Evolutionary conservation across 345 rosid species (phyloP).

Genomic region (Sonneratia alba): DNA sequence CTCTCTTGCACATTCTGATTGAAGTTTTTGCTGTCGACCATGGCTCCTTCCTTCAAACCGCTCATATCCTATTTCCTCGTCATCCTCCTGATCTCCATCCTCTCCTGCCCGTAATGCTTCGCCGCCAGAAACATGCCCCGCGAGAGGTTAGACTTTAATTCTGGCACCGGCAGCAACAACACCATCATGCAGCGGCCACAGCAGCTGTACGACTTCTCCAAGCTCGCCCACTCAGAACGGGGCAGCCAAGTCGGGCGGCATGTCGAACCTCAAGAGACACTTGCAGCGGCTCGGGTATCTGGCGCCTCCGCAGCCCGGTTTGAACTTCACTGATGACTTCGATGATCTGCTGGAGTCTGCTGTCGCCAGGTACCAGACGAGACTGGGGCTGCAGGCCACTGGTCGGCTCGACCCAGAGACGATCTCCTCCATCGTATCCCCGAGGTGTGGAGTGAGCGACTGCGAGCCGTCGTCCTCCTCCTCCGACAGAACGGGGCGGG

Average conservation of each 20-base stretch:
- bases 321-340: slow-evolving; percentile 41
- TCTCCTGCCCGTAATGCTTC: background rate
- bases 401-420: slow-evolving; percentile 61
- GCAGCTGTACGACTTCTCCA: slow-evolving; percentile 47
- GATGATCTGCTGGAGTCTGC: slow-evolving; percentile 46
- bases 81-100: background rate
- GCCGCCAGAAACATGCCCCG: background rate
- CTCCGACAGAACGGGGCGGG: no score
- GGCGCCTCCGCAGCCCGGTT: slow-evolving; percentile 5
- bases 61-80: background rate
- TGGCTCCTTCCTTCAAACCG: background rate
- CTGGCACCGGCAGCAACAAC: no score
- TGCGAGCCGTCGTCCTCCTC: background rate
- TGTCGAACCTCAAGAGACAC: slow-evolving; percentile 74
- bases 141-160: background rate
- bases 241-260: slow-evolving; percentile 62
- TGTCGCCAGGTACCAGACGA: slow-evolving; percentile 42
- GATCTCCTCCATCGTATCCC: slow-evolving; percentile 42
- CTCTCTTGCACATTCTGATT: no score
- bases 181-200: slow-evolving; percentile 18
- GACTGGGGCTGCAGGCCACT: slow-evolving; percentile 51
- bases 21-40: background rate
- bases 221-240: slow-evolving; percentile 16
- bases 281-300: slow-evolving; percentile 74
- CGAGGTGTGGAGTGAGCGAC: slow-evolving; percentile 75